Conservation (phyloP, 257 asterid genomes). For the Henckelia pumila region DNA sequence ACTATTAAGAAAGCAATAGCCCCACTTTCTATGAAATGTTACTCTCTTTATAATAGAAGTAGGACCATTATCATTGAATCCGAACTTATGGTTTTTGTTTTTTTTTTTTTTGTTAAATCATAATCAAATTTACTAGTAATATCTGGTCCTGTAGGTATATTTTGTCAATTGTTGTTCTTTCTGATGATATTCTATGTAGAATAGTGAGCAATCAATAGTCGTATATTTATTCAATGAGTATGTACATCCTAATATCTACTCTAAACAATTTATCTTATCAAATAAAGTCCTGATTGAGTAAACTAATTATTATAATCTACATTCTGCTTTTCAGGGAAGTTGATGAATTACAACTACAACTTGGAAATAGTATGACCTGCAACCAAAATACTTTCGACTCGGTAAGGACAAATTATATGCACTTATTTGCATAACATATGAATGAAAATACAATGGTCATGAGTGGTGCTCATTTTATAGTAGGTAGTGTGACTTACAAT, state of each 20-base stretch:
- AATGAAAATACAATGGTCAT: neutral
- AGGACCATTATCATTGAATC: neutral
- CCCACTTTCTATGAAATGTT: neutral
- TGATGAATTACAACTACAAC: conserved; percentile 41
- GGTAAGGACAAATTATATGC: conserved; percentile 34
- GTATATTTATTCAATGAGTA: too few relatives aligned
- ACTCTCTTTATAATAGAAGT: neutral
- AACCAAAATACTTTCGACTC: conserved; percentile 39
- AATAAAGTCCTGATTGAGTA: too few relatives aligned
- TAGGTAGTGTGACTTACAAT: neutral
- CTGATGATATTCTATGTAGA: too few relatives aligned
- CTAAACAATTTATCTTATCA: too few relatives aligned
- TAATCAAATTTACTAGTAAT: conserved; percentile 12
- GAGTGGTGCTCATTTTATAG: neutral
- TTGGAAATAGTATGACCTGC: conserved; percentile 37
- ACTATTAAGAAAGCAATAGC: neutral
- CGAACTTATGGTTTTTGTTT: neutral
- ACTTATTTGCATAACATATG: conserved; percentile 5
- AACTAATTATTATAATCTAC: too few relatives aligned
- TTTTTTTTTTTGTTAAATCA: neutral
- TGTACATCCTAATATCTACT: too few relatives aligned
- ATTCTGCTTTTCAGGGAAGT: conserved; percentile 41
- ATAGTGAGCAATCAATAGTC: too few relatives aligned
- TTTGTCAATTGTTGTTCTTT: conserved; percentile 9
- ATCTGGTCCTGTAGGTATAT: neutral